Percentiles rank a stretch among this genome's conserved stretches.
Evolutionary conservation across 805 yeast species (phyloP).

Genomic region (Pichia scutulata): DNA sequence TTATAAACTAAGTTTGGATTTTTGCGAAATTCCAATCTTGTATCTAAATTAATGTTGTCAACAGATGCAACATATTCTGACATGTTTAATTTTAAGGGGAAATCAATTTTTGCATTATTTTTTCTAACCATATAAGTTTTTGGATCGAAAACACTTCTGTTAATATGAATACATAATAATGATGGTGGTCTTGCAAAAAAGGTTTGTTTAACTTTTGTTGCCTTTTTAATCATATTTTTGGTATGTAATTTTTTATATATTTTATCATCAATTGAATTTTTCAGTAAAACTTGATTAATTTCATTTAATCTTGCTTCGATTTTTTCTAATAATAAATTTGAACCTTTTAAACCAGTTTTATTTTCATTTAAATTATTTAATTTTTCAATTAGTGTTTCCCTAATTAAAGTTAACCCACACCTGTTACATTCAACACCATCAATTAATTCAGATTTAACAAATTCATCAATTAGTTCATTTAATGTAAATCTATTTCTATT

Average conservation of each 20-base stretch:
- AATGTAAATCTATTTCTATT: constrained; percentile 38
- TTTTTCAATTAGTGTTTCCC: constrained; percentile 39
- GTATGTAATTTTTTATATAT: constrained; percentile 67
- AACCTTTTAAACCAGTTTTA: constrained; percentile 6
- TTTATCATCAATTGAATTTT: constrained; percentile 72
- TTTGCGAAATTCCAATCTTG: constrained; percentile 64
- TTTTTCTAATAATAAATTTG: constrained; percentile 21
- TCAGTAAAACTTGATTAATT: constrained; percentile 46
- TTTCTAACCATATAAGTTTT: constrained; percentile 75
- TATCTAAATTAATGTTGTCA: constrained; percentile 68
- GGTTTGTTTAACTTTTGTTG: constrained; percentile 79
- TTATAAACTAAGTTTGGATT: constrained; percentile 35
- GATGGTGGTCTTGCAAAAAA: constrained; percentile 77
- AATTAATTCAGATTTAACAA: constrained; percentile 76
- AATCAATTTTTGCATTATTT: constrained; percentile 73
- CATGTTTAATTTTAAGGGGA: constrained; percentile 63
- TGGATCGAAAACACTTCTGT: constrained; percentile 89
- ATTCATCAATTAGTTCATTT: constrained; percentile 49
- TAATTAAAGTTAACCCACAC: constrained; percentile 67
- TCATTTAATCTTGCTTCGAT: constrained; percentile 39
- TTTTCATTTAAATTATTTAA: constrained; percentile 17
- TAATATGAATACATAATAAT: constrained; percentile 75
- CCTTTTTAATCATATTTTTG: constrained; percentile 63
- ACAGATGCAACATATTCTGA: constrained; percentile 64
- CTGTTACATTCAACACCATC: constrained; percentile 94